Conservation (phyloP, 495 filamentous ascomycete genomes). For the Hypomontagnella submonticulosa region DNA sequence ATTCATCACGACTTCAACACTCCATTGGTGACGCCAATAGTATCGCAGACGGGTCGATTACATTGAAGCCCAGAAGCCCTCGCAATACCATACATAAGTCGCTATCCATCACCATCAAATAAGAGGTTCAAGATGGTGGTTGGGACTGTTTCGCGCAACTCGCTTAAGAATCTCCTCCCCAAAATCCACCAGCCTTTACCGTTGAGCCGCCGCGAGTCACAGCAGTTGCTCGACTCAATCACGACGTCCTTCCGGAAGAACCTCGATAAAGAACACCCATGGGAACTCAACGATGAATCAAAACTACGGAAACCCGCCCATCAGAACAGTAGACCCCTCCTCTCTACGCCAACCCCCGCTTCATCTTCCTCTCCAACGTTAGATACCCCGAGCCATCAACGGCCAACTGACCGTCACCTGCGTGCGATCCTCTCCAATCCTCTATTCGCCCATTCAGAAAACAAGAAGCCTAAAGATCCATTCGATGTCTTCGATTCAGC, state of each 20-base stretch:
- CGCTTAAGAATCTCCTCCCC: constrained; percentile 59
- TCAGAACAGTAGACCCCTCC: constrained; percentile 37
- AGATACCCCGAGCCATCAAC: constrained; percentile 23
- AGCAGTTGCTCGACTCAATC: constrained; percentile 73
- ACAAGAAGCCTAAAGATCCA: constrained; percentile 27
- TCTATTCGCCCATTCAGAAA: constrained; percentile 56
- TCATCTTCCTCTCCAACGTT: neutral
- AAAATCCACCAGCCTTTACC: constrained; percentile 79
- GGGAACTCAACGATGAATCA: constrained; percentile 39
- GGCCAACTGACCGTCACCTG: constrained; percentile 66
- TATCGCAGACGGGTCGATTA: too few relatives aligned
- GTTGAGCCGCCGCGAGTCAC: constrained; percentile 70
- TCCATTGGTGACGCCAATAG: too few relatives aligned
- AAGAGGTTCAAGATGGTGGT: constrained; percentile 41
- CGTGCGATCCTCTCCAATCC: constrained; percentile 77
- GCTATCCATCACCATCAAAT: constrained; percentile 6
- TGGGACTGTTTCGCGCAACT: constrained; percentile 47
- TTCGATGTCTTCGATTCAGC: constrained; percentile 53
- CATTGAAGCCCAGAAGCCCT: constrained; percentile 4
- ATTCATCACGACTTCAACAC: constrained; percentile 4
- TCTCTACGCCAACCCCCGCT: constrained; percentile 9
- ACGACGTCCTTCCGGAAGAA: constrained; percentile 81
- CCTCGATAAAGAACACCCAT: constrained; percentile 73
- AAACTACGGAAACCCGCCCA: constrained; percentile 31
- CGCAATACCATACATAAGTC: constrained; percentile 8